phyloP scores from a whole-genome alignment of 768 basidiomycete genomes.

The Omphalotus guepiniiformis region DNA sequence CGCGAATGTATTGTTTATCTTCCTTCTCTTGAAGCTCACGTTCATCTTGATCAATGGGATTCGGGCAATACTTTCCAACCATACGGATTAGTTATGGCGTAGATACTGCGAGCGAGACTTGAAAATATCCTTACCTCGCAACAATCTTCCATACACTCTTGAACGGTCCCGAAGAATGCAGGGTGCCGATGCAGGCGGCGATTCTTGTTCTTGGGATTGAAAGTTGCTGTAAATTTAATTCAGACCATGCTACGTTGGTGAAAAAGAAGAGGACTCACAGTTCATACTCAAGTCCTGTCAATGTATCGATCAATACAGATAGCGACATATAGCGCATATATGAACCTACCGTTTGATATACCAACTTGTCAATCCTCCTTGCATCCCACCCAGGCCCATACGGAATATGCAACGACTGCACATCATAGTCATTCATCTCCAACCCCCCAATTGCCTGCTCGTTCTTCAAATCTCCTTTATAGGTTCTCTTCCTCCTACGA shows the following conservation, averaged over 20 bases:
- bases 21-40: constrained; percentile 46
- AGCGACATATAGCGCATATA: neutral
- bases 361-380: constrained; percentile 48
- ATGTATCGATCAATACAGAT: constrained; percentile 8
- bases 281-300: constrained; percentile 54
- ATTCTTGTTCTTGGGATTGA: constrained; percentile 59
- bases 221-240: constrained; percentile 37
- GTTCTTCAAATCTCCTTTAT: constrained; percentile 54
- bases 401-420: constrained; percentile 50
- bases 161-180: constrained; percentile 56
- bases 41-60: constrained; percentile 54
- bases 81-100: neutral
- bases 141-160: constrained; percentile 57
- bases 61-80: constrained; percentile 43
- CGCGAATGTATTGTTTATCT: constrained; percentile 49
- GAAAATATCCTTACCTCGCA: constrained; percentile 40
- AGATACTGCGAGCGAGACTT: neutral
- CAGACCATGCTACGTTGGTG: too few species aligned
- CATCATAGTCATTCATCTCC: constrained; percentile 57
- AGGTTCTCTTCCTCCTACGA: constrained; percentile 31
- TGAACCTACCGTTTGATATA: constrained; percentile 50
- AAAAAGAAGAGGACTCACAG: constrained; percentile 27
- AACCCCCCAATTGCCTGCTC: constrained; percentile 36
- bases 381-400: constrained; percentile 61
- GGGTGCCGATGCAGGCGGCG: constrained; percentile 58